Evolutionary conservation across 176 grass and related monocot species (phyloP), one percentile per base, ranked within the genome.

Genomic region (Carex littledalei): DNA sequence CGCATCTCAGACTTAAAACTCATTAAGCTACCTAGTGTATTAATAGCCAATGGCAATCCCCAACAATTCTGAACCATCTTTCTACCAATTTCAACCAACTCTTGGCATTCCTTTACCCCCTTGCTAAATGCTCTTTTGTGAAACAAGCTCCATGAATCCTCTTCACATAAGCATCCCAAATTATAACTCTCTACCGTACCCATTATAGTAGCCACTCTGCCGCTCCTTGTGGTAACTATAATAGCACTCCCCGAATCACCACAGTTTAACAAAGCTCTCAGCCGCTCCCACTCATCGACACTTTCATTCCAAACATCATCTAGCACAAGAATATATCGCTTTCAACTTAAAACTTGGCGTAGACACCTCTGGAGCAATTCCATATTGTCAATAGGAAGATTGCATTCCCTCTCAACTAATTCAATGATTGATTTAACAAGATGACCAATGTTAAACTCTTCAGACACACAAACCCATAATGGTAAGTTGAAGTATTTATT

Each of bases 271-370:
- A 18, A 50, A 8, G 0, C 86, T 63, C 56, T 82, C 2, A 94
- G 31, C 0, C n/a, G 5, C 0, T 87, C 29, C 92, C 90, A 94
- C 13, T 69, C 78, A 0, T 21, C 1, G 0, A n/a, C 0, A 0
- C 75, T 84, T 18, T 91, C 87, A 24, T 78, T 86, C 92, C 89
- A 94, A 0, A 87, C 87, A 39, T 87, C 85, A 18, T 94, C 88
- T 0, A 88, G 71, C 11, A 94, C 10, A 0, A 91, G 50, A 0
- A 91, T 18, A 26, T 21, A 89, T 16, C 31, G 79, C 2, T 84
- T 86, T 0, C 2, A 6, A 0, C 63, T 64, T 60, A 90, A 16
- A 0, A 11, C 78, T 22, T 86, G 11, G 0, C 20, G 0, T 1
- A 94, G 41, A 22, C 0, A 0, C 0, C 3, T 0, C 4, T 85